Conservation (phyloP, 2,329 filamentous ascomycete species). For the Cladosporium sp. region DNA sequence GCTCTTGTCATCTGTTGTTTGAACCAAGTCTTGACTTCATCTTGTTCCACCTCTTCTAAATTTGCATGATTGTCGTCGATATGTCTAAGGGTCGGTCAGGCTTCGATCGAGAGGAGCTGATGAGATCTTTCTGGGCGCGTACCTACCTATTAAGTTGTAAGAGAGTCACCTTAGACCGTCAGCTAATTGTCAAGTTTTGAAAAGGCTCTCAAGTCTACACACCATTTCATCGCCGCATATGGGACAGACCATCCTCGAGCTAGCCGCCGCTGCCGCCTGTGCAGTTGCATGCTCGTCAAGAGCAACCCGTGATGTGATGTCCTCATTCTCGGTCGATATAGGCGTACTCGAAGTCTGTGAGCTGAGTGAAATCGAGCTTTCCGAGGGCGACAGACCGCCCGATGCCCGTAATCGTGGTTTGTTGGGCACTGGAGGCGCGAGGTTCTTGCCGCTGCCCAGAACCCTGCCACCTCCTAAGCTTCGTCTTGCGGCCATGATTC, state of each 20-base stretch:
- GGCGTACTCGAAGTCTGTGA: constrained; percentile 72
- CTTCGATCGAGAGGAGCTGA: neutral
- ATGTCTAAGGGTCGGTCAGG: constrained; percentile 48
- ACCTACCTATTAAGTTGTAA: constrained; percentile 78
- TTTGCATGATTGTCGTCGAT: constrained; percentile 89
- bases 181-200: constrained; percentile 16
- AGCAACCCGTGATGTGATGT: constrained; percentile 77
- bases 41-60: constrained; percentile 80
- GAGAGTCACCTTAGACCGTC: constrained; percentile 66
- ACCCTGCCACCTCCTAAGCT: constrained; percentile 84
- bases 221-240: constrained; percentile 99
- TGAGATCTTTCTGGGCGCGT: constrained; percentile 2
- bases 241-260: constrained; percentile 78
- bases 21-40: constrained; percentile 97
- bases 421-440: constrained; percentile 51
- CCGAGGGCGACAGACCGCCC: constrained; percentile 56
- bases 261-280: constrained; percentile 54
- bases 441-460: constrained; percentile 77
- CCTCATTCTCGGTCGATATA: constrained; percentile 67
- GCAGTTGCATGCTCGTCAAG: constrained; percentile 57
- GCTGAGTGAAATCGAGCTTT: constrained; percentile 72
- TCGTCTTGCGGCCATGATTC: constrained; percentile 73
- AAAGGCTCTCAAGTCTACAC: constrained; percentile 15
- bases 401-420: constrained; percentile 32
- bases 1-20: constrained; percentile 91